Percentiles rank a stretch among this genome's conserved stretches.
Conservation (phyloP, 805 yeast genomes). For the Nakazawaea laoshanensis region DNA sequence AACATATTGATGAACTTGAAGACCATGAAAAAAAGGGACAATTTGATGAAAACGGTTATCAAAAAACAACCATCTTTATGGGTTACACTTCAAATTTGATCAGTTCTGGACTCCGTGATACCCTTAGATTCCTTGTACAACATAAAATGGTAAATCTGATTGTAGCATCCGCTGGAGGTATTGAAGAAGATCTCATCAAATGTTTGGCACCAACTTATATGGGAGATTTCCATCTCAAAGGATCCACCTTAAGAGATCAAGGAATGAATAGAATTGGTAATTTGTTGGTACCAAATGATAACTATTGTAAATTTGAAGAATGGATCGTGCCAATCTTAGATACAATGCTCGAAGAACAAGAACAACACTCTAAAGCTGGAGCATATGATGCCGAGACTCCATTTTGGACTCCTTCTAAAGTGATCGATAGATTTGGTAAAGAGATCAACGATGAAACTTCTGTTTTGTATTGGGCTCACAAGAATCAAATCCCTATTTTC, state of each 20-base stretch:
- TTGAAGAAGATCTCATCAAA: conserved; percentile 95
- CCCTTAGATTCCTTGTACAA: conserved; percentile 82
- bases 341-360: conserved; percentile 82
- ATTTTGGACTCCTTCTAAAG: conserved; percentile 92
- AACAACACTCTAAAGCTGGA: conserved; percentile 46
- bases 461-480: conserved; percentile 96
- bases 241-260: conserved; percentile 76
- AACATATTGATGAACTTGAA: conserved; percentile 54
- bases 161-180: conserved; percentile 97
- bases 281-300: conserved; percentile 93
- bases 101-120: conserved; percentile 89
- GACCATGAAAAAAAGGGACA: conserved; percentile 69
- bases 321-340: conserved; percentile 97
- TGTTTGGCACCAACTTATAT: conserved; percentile 93
- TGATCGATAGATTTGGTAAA: conserved; percentile 89
- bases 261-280: conserved; percentile 99
- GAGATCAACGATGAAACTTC: conserved; percentile 92
- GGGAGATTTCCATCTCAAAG: conserved; percentile 84
- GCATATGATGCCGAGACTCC: conserved; percentile 57
- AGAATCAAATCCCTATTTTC: conserved; percentile 90
- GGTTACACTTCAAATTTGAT: conserved; percentile 96
- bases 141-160: conserved; percentile 91
- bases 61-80: conserved; percentile 84
- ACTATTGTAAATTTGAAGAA: conserved; percentile 95
- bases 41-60: conserved; percentile 70